Evolutionary conservation across 1,284 basidiomycete genomes (phyloP), one percentile per base, ranked within the genome.

Genomic region (Clitocybe nebularis): DNA sequence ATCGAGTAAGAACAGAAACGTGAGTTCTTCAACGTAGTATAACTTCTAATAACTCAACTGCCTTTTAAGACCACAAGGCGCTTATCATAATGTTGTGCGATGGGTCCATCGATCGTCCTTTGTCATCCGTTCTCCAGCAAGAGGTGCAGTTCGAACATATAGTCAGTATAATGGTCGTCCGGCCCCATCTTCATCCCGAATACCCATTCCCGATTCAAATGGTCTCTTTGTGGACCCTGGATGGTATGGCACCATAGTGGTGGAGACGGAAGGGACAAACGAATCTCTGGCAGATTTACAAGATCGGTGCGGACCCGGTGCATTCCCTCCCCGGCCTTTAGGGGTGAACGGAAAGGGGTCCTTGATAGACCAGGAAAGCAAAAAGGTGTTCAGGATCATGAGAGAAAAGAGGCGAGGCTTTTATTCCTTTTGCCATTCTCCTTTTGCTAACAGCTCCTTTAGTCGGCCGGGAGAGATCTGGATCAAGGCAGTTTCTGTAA

Each of bases 401-500:
- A 67, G 87, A 35, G 87, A 87, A 58, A 77, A 75, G 61, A 89
- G 85, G 85, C 86, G 24, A n/a, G 75, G 68, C 24, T 36, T 42
- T 37, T 23, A 41, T 19, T 39, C 22, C 1, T 20, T 13, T 33
- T 19, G 19, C 28, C 11, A 21, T 33, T 33, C n/a, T 39, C 42
- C 29, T 1, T 23, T 24, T 38, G 16, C n/a, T n/a, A n/a, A n/a
- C n/a, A n/a, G n/a, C n/a, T n/a, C n/a, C n/a, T n/a, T n/a, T 45
- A 88, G 85, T 54, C 84, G 82, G 14, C 85, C 85, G n/a, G 82
- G 84, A 10, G 85, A 89, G 58, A 83, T 89, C 33, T 89, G 86
- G 84, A 75, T 89, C 38, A 67, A 76, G 38, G 72, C 79, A 13
- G 82, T 88, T 29, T 71, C 73, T n/a, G 64, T 67, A 37, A 81